A percentile compares a stretch with the other conserved stretches of the same genome.
Conservation (phyloP, 768 basidiomycete genomes). For the Termitomyces sp. region DNA sequence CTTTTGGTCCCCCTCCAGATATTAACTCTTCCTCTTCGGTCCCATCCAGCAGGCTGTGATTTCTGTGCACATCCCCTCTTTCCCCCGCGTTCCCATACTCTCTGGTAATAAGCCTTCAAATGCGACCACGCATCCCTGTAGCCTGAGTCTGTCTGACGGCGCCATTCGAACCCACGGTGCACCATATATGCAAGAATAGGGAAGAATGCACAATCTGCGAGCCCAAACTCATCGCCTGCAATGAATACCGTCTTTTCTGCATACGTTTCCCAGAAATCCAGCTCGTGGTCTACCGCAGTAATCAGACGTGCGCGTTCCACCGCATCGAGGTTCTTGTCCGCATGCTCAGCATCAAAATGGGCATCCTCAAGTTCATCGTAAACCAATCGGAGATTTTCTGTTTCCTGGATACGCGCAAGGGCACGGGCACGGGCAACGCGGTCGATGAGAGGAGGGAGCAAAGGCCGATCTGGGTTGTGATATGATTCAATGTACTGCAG, state of each 20-base stretch:
- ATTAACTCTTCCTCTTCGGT: constrained; percentile 17
- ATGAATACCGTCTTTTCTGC: constrained; percentile 17
- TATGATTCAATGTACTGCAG: constrained; percentile 26
- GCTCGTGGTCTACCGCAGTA: constrained; percentile 17
- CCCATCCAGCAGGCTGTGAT: constrained; percentile 22
- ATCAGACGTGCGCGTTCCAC: constrained; percentile 14
- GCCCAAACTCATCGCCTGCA: constrained; percentile 20
- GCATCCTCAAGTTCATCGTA: constrained; percentile 25
- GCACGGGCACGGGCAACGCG: constrained; percentile 14
- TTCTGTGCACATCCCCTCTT: constrained; percentile 20
- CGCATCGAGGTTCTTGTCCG: constrained; percentile 7
- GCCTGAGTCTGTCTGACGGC: not conserved
- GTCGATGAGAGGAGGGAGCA: constrained; percentile 19
- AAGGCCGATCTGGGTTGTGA: constrained; percentile 13
- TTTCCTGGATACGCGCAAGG: constrained; percentile 23
- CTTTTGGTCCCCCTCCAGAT: constrained; percentile 17
- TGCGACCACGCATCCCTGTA: constrained; percentile 17
- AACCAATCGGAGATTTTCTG: constrained; percentile 23
- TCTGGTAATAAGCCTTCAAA: constrained; percentile 19
- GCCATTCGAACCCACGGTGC: constrained; percentile 23
- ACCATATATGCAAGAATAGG: constrained; percentile 26
- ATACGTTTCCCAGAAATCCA: constrained; percentile 24
- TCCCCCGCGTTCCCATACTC: constrained; percentile 19
- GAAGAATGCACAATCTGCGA: constrained; percentile 25
- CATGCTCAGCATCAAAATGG: constrained; percentile 18